Evolutionary conservation across 148 eudicot genomes (phyloP).

Genomic region (Drosera capensis): DNA sequence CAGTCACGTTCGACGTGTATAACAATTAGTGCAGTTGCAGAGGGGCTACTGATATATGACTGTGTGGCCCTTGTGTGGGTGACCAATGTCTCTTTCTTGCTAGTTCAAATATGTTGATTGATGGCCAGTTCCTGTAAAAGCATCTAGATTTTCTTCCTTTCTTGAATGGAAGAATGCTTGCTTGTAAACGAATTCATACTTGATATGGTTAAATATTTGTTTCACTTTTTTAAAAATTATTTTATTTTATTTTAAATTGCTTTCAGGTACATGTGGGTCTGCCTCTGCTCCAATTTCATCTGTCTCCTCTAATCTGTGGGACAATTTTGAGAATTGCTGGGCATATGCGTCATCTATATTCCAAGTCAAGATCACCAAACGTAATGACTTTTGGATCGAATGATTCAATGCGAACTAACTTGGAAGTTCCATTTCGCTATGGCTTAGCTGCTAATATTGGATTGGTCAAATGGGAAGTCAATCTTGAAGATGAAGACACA

Average conservation of each 20-base stretch:
- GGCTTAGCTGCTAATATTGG: conserved; percentile 31
- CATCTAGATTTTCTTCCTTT: no score
- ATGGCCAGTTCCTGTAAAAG: no score
- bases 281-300: conserved; percentile 35
- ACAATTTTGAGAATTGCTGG: conserved; percentile 27
- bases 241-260: conserved; percentile 3
- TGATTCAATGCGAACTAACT: conserved; percentile 13
- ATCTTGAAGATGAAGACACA: conserved; percentile 53
- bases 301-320: conserved; percentile 41
- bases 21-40: no score
- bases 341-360: conserved; percentile 18
- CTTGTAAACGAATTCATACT: no score
- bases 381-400: conserved; percentile 6
- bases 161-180: no score
- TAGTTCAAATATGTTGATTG: no score
- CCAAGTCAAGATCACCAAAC: conserved; percentile 13
- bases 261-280: conserved; percentile 43
- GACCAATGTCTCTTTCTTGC: no score
- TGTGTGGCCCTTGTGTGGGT: no score
- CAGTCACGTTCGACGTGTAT: no score
- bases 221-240: background rate
- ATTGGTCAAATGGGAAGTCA: conserved; percentile 24
- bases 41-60: no score
- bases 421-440: conserved; percentile 16
- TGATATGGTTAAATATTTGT: no score